Conservation (phyloP, 2,329 filamentous ascomycete species). For the Alternaria tenuissima region DNA sequence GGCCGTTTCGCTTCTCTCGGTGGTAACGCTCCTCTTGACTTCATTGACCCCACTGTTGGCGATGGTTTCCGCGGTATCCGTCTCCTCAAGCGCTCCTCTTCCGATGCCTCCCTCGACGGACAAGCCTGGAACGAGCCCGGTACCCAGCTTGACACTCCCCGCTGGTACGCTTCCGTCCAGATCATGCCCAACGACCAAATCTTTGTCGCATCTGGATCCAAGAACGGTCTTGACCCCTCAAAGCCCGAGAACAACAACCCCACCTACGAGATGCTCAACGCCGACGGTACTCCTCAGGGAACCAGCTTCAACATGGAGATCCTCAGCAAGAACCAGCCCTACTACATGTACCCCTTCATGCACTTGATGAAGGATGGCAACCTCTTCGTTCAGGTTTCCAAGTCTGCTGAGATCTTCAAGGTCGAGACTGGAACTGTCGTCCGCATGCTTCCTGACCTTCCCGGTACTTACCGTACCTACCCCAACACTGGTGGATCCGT, state of each 20-base stretch:
- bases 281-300: conserved; percentile 58
- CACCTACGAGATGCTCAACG: conserved; percentile 67
- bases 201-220: conserved; percentile 67
- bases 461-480: conserved; percentile 66
- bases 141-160: conserved; percentile 61
- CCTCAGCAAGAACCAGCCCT: conserved; percentile 65
- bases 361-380: conserved; percentile 65
- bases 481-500: conserved; percentile 68
- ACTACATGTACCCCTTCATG: conserved; percentile 71
- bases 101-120: conserved; percentile 57
- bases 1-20: conserved; percentile 64
- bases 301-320: conserved; percentile 62
- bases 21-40: conserved; percentile 64
- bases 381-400: conserved; percentile 65
- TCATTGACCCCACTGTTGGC: conserved; percentile 65
- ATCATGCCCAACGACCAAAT: conserved; percentile 65
- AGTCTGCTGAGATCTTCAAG: conserved; percentile 65
- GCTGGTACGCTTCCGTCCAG: conserved; percentile 70
- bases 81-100: conserved; percentile 59
- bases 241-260: conserved; percentile 68
- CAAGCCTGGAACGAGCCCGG: conserved; percentile 64
- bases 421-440: conserved; percentile 56
- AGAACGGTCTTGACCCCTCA: conserved; percentile 66
- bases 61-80: conserved; percentile 68
- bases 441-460: conserved; percentile 60